Percentiles rank a stretch among this genome's conserved stretches.
These are phyloP conservation scores for Phytopythium kandeliae DNA, from an alignment of 352 stramenopile genomes.

Conservation along the genomic window DNA sequence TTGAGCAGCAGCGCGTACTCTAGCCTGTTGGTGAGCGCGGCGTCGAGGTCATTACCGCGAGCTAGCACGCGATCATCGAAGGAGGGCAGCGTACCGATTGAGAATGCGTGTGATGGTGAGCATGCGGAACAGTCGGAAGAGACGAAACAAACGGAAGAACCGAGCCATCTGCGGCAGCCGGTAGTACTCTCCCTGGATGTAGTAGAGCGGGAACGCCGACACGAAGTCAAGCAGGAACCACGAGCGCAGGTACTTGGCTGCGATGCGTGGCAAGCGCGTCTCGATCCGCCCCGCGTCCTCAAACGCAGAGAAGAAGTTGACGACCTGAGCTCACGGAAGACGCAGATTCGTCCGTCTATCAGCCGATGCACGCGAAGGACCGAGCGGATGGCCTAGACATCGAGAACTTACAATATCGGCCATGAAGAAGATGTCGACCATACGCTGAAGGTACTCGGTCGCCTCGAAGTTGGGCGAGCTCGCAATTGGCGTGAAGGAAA, in stretches of 20 bases:
- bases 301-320: constrained; percentile 73
- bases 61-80: background rate
- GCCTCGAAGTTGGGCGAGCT: constrained; percentile 10
- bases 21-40: constrained; percentile 27
- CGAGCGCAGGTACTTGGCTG: constrained; percentile 47
- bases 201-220: constrained; percentile 68
- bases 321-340: constrained; percentile 30
- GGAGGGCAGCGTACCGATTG: constrained; percentile 22
- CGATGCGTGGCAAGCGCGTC: constrained; percentile 35
- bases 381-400: background rate
- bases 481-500: constrained; percentile 42
- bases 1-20: constrained; percentile 68
- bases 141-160: constrained; percentile 59
- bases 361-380: background rate
- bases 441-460: constrained; percentile 44
- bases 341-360: too few species aligned
- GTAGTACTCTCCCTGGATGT: constrained; percentile 52
- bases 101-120: constrained; percentile 71
- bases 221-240: constrained; percentile 78
- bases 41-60: background rate
- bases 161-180: constrained; percentile 54
- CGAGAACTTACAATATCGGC: constrained; percentile 47
- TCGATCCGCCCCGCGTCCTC: constrained; percentile 59
- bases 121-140: constrained; percentile 59
- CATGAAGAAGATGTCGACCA: constrained; percentile 70